Evolutionary conservation across 2,329 filamentous ascomycete genomes (phyloP), one percentile per base, ranked within the genome.

Genomic region (Ophiostoma perfectum): DNA sequence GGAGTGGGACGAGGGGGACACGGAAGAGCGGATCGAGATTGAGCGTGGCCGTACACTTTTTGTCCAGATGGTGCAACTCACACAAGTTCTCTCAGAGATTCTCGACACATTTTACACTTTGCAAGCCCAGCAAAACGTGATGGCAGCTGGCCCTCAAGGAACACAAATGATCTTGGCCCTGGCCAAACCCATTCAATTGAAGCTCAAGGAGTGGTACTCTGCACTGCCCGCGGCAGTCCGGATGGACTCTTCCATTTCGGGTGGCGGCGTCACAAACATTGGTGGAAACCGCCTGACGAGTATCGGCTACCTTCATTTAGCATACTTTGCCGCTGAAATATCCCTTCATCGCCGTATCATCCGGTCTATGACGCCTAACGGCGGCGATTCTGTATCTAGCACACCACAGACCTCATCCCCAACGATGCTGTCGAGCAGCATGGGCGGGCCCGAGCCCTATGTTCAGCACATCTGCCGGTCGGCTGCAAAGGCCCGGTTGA

Each of bases 301-400:
- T 74, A 86, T 87, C 66, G 90, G 90, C 16, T 94, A 93, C 75
- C 84, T 97, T 11, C 93, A 97, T 77, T 85, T 97, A 66, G 92
- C 90, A 67, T 97, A 97, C 79, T 97, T 96, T 75, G 93, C 93
- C 1, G 92, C 92, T 3, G 93, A 97, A 79, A 97, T 97, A 75
- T 95, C 91, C 0, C 88, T 97, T 36, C 93, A 97, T 77, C 88
- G 93, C 9, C 90, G 91, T 74, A 97, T 97, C 74, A 91, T 97
- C 70, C 89, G 93, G 66, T 93, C 92, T 1, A 83, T 97, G 58
- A 82, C 83, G 55, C 78, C 81, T 0, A 78, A 79, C 0, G 78
- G 79, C 16, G 73, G 76, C 60, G 75, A 80, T 27, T 77, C 81
- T 11, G 74, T 76, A 3, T 72, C 78, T 4, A 75, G 77, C 6